These are phyloP conservation scores for Hyphopichia buzzinii DNA, from an alignment of 1,139 yeast genomes.

Conservation along the genomic window DNA sequence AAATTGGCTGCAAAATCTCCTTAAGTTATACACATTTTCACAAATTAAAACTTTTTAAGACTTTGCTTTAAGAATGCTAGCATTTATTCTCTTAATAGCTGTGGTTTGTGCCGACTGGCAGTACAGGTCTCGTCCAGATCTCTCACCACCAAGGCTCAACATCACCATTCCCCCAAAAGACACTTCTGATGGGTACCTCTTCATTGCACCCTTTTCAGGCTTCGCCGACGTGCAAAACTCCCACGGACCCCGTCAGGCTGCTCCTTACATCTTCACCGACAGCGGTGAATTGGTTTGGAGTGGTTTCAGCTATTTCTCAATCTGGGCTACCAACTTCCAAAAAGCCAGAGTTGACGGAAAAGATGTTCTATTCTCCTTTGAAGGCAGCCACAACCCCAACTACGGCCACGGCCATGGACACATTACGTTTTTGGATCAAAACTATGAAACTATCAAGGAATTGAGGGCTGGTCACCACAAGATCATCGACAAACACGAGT, in stretches of 20 bases:
- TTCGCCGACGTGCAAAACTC: conserved; percentile 17
- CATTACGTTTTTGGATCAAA: conserved; percentile 24
- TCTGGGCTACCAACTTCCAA: conserved; percentile 34
- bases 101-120: conserved; percentile 26
- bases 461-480: conserved; percentile 31
- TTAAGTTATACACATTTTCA: no score
- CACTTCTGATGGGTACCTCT: conserved; percentile 26
- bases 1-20: no score
- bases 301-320: conserved; percentile 28
- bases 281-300: conserved; percentile 36
- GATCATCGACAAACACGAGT: conserved; percentile 33
- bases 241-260: conserved; percentile 25
- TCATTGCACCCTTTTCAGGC: conserved; percentile 31
- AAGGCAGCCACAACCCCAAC: conserved; percentile 30
- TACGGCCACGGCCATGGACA: conserved; percentile 41
- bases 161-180: conserved; percentile 23
- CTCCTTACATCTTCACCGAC: conserved; percentile 30
- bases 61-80: neutral
- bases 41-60: no score
- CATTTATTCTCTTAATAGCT: conserved; percentile 1
- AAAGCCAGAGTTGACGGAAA: conserved; percentile 23
- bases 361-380: conserved; percentile 27
- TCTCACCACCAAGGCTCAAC: conserved; percentile 31
- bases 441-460: conserved; percentile 26
- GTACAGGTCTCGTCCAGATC: conserved; percentile 31